Evolutionary conservation across 179 eudicot species (phyloP).

Genomic region (Heliamphora pulchella): DNA sequence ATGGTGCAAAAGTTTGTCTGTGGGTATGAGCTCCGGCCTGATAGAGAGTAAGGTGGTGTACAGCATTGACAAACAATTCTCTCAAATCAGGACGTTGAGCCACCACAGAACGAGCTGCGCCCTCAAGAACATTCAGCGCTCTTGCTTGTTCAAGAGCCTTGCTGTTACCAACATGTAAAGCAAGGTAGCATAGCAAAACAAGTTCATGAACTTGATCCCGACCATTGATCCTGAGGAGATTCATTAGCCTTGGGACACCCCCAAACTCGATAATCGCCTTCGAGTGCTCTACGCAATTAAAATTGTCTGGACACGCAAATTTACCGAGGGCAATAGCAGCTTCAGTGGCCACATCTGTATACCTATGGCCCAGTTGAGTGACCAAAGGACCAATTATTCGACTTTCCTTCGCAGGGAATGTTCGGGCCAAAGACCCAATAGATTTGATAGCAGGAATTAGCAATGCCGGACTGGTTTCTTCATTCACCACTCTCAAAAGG

Average conservation of each 20-base stretch:
- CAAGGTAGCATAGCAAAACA: slow-evolving; percentile 47
- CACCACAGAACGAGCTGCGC: slow-evolving; percentile 38
- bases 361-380: slow-evolving; percentile 37
- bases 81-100: slow-evolving; percentile 38
- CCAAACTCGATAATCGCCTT: slow-evolving; percentile 47
- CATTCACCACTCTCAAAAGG: slow-evolving; percentile 47
- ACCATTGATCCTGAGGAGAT: slow-evolving; percentile 38
- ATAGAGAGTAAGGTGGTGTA: slow-evolving; percentile 50
- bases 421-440: slow-evolving; percentile 57
- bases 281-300: slow-evolving; percentile 49
- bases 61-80: slow-evolving; percentile 40
- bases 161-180: slow-evolving; percentile 52
- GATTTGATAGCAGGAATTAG: slow-evolving; percentile 45
- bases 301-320: slow-evolving; percentile 50
- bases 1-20: slow-evolving; percentile 27
- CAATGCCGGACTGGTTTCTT: slow-evolving; percentile 30
- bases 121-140: slow-evolving; percentile 47
- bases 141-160: slow-evolving; percentile 52
- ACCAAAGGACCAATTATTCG: slow-evolving; percentile 49
- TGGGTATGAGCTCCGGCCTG: slow-evolving; percentile 49
- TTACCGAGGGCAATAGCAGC: slow-evolving; percentile 54
- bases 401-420: slow-evolving; percentile 59
- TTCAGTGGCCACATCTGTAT: slow-evolving; percentile 41
- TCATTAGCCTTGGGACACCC: slow-evolving; percentile 49
- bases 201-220: slow-evolving; percentile 36